Evolutionary conservation across 1,284 basidiomycete species (phyloP), one percentile per base, ranked within the genome.

Genomic region (Boletus smithii): DNA sequence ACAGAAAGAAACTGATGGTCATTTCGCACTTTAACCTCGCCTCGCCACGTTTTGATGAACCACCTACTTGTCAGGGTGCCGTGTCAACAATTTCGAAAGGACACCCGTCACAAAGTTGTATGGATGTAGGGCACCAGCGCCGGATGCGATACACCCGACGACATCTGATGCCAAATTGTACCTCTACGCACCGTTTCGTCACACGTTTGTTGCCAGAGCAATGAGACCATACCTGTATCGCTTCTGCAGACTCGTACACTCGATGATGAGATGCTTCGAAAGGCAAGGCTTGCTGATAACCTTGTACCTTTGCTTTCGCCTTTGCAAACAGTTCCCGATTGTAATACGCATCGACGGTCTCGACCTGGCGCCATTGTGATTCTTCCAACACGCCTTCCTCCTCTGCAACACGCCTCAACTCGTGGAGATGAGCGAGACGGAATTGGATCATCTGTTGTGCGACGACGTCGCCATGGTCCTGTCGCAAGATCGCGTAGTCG

Each of bases 31-130:
- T 24, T 24, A 24, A 7, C 23, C 6, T 24, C 23, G 8, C n/a
- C n/a, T n/a, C n/a, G 13, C 3, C n/a, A 23, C 17, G 13, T 9
- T n/a, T 27, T 20, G 3, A 16, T 16, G 3, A 18, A 34, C 6
- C 1, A 55, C 69, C 30, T 48, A 75, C 75, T 57, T 61, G 18
- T 67, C 57, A 0, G 70, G 51, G 46, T 73, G 59, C 24, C 68
- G 65, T 9, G 54, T 40, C 8, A 73, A 55, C 6, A 76, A 55
- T 14, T 65, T 70, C n/a, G 66, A 58, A 4, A 75, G 65, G 22
- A 76, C 56, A 0, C 68, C 61, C 0, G 74, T 76, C 16, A 77
- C 73, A 41, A 73, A 68, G 20, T 68, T 69, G 54, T 76, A 76
- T 3, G 74, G 73, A 51, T 77, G 73, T 7, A 71, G 61, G 3